phyloP scores from a whole-genome alignment of 768 basidiomycete species.

The Russula abietina region DNA sequence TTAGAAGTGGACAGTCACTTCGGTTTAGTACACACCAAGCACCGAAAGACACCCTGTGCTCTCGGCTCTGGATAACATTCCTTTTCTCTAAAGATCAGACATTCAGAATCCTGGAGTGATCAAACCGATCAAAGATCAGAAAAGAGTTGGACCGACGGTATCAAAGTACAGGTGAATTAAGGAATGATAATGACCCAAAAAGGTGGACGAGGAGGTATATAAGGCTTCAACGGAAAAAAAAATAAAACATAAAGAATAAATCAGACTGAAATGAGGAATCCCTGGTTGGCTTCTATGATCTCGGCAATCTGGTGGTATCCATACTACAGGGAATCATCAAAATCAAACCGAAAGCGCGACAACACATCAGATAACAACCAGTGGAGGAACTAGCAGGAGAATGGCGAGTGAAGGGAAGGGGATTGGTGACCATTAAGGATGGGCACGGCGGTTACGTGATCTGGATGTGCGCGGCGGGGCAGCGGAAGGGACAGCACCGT shows the following conservation, averaged over 20 bases:
- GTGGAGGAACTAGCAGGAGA: background rate
- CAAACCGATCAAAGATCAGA: background rate
- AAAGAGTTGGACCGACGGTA: background rate
- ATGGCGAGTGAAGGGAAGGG: background rate
- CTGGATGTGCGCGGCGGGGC: conserved; percentile 47
- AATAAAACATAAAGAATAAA: background rate
- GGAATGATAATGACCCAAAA: background rate
- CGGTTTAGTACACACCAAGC: background rate
- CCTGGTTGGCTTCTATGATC: conserved; percentile 3
- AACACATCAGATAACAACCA: conserved; percentile 1
- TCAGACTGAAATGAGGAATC: conserved; percentile 2
- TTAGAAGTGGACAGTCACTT: background rate
- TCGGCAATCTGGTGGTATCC: conserved; percentile 8
- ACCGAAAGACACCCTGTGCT: background rate
- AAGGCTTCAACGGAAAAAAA: background rate
- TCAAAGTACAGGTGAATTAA: background rate
- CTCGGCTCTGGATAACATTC: background rate
- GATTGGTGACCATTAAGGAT: background rate
- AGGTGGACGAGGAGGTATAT: background rate
- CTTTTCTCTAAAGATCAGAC: background rate
- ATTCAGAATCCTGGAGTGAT: background rate
- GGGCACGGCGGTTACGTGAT: conserved; percentile 45
- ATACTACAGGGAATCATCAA: conserved; percentile 9
- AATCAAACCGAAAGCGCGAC: background rate
- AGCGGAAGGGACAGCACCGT: conserved; percentile 50